A percentile compares a stretch with the other conserved stretches of the same genome.
These are phyloP conservation scores for Mycena indigotica DNA, from an alignment of 768 basidiomycete genomes.

Conservation along the genomic window DNA sequence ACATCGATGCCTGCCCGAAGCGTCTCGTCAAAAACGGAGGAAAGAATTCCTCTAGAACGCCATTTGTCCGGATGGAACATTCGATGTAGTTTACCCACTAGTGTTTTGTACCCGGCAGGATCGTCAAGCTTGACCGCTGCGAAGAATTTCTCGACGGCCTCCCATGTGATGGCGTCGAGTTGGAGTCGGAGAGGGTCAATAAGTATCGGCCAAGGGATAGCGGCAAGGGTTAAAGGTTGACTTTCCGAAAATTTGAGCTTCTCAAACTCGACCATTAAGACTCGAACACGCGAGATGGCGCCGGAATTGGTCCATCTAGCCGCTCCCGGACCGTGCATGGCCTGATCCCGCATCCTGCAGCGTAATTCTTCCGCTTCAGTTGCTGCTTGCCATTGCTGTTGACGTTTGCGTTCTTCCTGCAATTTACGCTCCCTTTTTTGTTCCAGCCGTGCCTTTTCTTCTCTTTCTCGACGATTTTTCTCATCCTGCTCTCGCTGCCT, in stretches of 20 bases:
- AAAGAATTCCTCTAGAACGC: background rate
- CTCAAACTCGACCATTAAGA: conserved; percentile 19
- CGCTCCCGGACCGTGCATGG: background rate
- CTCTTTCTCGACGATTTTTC: background rate
- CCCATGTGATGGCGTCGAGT: background rate
- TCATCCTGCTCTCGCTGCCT: conserved; percentile 13
- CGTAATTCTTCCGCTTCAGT: conserved; percentile 7
- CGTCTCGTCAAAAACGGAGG: background rate
- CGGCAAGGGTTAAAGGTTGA: conserved; percentile 18
- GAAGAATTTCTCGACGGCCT: background rate
- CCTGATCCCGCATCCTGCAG: conserved; percentile 2
- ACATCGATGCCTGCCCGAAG: background rate
- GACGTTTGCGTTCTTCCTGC: background rate
- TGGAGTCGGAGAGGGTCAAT: background rate
- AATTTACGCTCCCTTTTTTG: background rate
- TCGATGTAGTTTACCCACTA: background rate
- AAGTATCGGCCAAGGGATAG: background rate
- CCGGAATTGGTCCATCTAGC: conserved; percentile 9
- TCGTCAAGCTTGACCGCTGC: background rate
- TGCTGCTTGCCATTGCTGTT: background rate
- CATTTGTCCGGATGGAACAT: background rate
- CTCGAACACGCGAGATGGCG: conserved; percentile 10
- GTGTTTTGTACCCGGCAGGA: background rate
- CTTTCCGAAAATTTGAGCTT: conserved; percentile 26
- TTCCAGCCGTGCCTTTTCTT: conserved; percentile 4